phyloP scores from a whole-genome alignment of 768 basidiomycete species.

The Obba rivulosa region DNA sequence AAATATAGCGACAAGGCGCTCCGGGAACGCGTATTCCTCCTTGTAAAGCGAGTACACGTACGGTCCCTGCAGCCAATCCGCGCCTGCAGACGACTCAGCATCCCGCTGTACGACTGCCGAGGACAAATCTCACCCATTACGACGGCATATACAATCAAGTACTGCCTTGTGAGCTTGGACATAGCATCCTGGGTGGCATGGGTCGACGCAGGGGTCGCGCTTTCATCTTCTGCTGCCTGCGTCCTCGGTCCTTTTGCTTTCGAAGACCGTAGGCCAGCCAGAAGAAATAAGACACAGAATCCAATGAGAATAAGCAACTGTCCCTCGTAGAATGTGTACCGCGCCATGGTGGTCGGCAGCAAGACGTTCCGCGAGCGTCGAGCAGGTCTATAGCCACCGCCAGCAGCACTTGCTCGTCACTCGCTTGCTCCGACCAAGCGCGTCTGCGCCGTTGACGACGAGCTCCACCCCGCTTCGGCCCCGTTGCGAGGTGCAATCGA shows the following conservation, averaged over 20 bases:
- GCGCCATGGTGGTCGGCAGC: constrained; percentile 1
- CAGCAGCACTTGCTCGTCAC: background rate
- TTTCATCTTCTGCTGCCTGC: constrained; percentile 5
- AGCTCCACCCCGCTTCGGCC: background rate
- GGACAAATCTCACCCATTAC: constrained; percentile 64
- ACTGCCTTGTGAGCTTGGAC: constrained; percentile 35
- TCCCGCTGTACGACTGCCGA: constrained; percentile 4
- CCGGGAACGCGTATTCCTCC: constrained; percentile 61
- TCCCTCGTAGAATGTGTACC: constrained; percentile 22
- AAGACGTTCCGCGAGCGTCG: background rate
- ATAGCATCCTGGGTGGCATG: background rate
- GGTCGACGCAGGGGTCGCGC: constrained; percentile 2
- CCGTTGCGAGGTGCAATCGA: background rate
- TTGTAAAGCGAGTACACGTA: constrained; percentile 73
- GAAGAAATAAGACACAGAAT: constrained; percentile 13
- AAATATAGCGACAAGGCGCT: constrained; percentile 59
- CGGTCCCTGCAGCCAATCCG: constrained; percentile 79
- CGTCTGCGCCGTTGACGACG: background rate
- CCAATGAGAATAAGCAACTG: constrained; percentile 20
- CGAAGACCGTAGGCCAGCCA: constrained; percentile 18
- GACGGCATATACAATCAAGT: constrained; percentile 62
- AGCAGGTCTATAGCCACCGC: background rate
- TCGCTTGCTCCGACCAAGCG: background rate
- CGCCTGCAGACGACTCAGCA: constrained; percentile 34
- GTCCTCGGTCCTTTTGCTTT: constrained; percentile 5